Evolutionary conservation across 148 eudicot genomes (phyloP).

Genomic region (Vaccinium darrowii): DNA sequence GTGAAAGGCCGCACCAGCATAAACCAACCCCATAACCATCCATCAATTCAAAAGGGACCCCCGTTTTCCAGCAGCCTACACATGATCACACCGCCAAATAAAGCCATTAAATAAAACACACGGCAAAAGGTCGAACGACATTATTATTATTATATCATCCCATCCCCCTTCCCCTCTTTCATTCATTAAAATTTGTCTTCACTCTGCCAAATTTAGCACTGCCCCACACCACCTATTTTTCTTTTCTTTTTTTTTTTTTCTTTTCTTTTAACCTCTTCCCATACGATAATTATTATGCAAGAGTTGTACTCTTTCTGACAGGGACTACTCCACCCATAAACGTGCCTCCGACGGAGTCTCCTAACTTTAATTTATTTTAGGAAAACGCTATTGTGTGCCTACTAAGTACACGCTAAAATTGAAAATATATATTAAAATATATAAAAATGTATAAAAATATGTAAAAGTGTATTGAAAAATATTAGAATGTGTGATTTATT

Average conservation of each 20-base stretch:
- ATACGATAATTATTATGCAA: background rate
- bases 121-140: background rate
- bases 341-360: background rate
- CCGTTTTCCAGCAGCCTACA: too few relatives aligned
- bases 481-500: too few relatives aligned
- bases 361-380: too few relatives aligned
- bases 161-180: background rate
- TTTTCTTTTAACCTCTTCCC: background rate
- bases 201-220: conserved; percentile 4
- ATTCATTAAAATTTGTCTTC: background rate
- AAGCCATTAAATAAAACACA: background rate
- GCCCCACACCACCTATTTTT: background rate
- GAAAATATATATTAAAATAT: too few relatives aligned
- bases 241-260: background rate
- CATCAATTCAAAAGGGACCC: too few relatives aligned
- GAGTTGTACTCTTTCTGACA: background rate
- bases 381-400: too few relatives aligned
- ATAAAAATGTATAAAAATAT: too few relatives aligned
- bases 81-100: background rate
- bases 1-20: background rate
- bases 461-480: too few relatives aligned
- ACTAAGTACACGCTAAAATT: too few relatives aligned
- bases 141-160: background rate
- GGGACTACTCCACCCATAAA: background rate
- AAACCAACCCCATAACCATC: background rate